Evolutionary conservation across 1,284 basidiomycete genomes (phyloP).

Genomic region (Naganishia albida): DNA sequence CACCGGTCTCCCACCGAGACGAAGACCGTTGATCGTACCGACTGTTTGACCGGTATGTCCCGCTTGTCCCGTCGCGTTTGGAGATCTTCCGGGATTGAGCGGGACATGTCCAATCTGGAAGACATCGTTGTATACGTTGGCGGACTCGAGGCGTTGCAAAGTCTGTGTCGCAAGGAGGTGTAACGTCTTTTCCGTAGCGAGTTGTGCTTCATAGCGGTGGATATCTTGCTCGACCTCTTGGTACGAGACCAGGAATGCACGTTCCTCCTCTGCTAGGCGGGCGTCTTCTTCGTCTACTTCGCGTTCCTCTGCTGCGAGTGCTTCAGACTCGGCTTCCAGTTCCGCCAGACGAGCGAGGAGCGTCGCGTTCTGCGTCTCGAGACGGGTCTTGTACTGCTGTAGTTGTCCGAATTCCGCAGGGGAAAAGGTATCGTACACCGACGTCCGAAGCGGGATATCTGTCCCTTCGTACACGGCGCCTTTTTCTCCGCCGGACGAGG

Average conservation of each 20-base stretch:
- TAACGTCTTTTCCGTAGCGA: conserved; percentile 44
- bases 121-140: conserved; percentile 97
- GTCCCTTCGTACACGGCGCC: conserved; percentile 56
- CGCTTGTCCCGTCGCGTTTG: background rate
- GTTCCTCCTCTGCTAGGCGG: conserved; percentile 71
- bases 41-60: conserved; percentile 63
- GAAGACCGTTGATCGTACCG: conserved; percentile 93
- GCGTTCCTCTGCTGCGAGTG: conserved; percentile 71
- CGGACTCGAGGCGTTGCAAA: conserved; percentile 69
- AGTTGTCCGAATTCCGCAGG: conserved; percentile 58
- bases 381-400: conserved; percentile 67
- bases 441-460: conserved; percentile 47
- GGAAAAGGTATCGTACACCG: conserved; percentile 39
- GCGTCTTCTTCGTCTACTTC: conserved; percentile 74
- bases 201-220: conserved; percentile 25
- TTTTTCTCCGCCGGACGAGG: conserved; percentile 66
- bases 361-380: conserved; percentile 46
- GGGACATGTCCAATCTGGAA: conserved; percentile 88
- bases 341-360: conserved; percentile 72
- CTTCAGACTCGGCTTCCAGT: conserved; percentile 71
- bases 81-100: conserved; percentile 27
- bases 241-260: conserved; percentile 59
- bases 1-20: conserved; percentile 79
- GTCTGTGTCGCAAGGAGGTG: conserved; percentile 50
- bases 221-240: conserved; percentile 51